Evolutionary conservation across 306 rosid species (phyloP), one percentile per base, ranked within the genome.

Genomic region (Styphnolobium japonicum): DNA sequence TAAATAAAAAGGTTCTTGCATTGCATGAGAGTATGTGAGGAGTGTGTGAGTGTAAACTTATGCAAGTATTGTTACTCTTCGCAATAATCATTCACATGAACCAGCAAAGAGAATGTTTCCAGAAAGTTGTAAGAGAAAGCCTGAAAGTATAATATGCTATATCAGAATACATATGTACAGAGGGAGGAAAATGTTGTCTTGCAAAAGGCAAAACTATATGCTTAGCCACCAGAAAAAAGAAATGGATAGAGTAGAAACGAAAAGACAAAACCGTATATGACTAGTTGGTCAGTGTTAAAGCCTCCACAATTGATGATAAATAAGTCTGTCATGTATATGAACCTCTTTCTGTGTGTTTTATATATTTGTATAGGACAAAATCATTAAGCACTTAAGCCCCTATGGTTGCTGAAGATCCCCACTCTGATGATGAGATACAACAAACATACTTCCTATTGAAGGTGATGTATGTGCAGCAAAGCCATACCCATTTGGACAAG

Each of bases 231-330:
- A 15, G 7, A 83, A 43, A 64, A 21, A 65, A 33, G 6, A 16
- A 2, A 0, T n/a, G 16, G 23, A 63, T 2, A 40, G 43, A 7
- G 62, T 22, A 19, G 21, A 23, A 16, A 51, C 8, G 22, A 10
- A 60, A 71, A 53, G 46, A 82, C 45, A 53, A 82, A 34, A 78
- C 4, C 56, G 14, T 78, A n/a, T 51, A 55, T 27, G 14, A 60
- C 34, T 14, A 62, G 36, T 76, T 60, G 12, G 40, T 61, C 62
- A 67, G 23, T 40, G 75, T 52, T 22, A 8, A 71, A 70, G 18
- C 45, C 68, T 69, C 66, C 73, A 7, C 25, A 36, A 12, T 48
- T 63, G 39, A 25, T 21, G 15, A 68, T 10, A 12, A 68, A 7
- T 0, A 46, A 56, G 29, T 36, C 37, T 25, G 14, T 33, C 80